Conservation (phyloP, 441 rosid species). For the Eruca vesicaria region DNA sequence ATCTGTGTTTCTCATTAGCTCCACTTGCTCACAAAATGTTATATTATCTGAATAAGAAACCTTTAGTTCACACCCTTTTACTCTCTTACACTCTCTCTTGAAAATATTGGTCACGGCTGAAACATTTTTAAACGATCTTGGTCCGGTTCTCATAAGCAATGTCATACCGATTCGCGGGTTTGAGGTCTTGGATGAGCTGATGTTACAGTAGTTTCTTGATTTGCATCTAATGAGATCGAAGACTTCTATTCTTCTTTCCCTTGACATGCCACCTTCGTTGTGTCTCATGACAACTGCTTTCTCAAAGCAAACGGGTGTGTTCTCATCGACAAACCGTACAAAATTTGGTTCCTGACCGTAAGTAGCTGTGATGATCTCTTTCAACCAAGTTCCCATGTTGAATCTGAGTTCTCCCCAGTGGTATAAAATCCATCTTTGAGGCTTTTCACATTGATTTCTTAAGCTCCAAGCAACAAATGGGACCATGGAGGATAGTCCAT, state of each 20-base stretch:
- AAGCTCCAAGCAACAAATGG: slow-evolving; percentile 71
- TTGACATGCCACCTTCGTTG: slow-evolving; percentile 72
- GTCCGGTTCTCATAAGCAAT: slow-evolving; percentile 61
- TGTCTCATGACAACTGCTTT: slow-evolving; percentile 77
- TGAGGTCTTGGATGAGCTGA: slow-evolving; percentile 24
- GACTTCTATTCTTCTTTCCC: slow-evolving; percentile 53
- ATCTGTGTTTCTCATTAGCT: slow-evolving; percentile 57
- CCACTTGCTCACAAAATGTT: slow-evolving; percentile 70
- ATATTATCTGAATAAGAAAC: slow-evolving; percentile 63
- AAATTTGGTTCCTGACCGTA: slow-evolving; percentile 31
- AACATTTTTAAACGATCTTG: slow-evolving; percentile 71
- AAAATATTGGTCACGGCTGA: slow-evolving; percentile 47
- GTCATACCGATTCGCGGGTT: slow-evolving; percentile 49
- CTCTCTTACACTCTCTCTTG: slow-evolving; percentile 49
- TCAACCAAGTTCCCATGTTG: slow-evolving; percentile 52
- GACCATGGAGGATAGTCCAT: slow-evolving; percentile 57
- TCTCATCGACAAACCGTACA: slow-evolving; percentile 34
- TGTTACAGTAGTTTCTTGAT: slow-evolving; percentile 51
- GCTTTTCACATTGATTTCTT: slow-evolving; percentile 44
- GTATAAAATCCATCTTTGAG: slow-evolving; percentile 60
- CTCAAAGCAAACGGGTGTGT: slow-evolving; percentile 55
- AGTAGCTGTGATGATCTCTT: slow-evolving; percentile 42
- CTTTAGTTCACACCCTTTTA: slow-evolving; percentile 50
- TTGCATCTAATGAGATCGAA: slow-evolving; percentile 64
- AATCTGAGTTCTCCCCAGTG: slow-evolving; percentile 72